Evolutionary conservation across 116 monocot species (phyloP), one percentile per base, ranked within the genome.

Genomic region (Phalaenopsis hybrid): DNA sequence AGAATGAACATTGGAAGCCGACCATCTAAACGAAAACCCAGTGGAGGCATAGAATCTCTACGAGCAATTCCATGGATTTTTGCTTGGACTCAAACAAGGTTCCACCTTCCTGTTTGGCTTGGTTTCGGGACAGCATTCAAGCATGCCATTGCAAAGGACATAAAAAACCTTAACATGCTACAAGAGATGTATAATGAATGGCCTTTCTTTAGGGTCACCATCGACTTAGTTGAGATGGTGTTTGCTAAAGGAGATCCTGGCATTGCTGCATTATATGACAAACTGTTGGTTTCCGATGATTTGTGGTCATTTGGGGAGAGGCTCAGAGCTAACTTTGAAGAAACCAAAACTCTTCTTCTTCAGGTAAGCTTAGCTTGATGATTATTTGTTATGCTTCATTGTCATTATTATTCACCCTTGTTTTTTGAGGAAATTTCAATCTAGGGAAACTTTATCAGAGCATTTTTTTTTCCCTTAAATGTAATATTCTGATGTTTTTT

Each of bases 1-100:
- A 80, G 96, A 77, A 96, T 96, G 96, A 96, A 96, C 84, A 96
- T 96, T 28, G 96, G 96, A 17, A 96, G 96, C 78, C 78, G 96
- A 57, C 96, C 96, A 75, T 88, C 96, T 20, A 96, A 96, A 73
- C 76, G 96, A 70, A 96, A 96, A 85, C 94, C 96, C 0, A 96
- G 96, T 81, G 96, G 96, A 16, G 96, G 96, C 65, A 96, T 90
- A 17, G 88, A 90, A 85, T 84, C 86, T 6, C 78, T 90, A 7
- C 87, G 88, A 78, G 88, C 90, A 37, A 90, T 90, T 51, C 90
- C 96, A n/a, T 96, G 96, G 96, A 96, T 96, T 6, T 96, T 96
- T 81, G 96, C 96, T 17, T 96, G 90, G 90, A 90, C 90, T 13
- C 90, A 90, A 79, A 90, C 90, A 10, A 81, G 90, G 55, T 90